phyloP scores from a whole-genome alignment of 176 grass and related monocot species.

The Oryza punctata region DNA sequence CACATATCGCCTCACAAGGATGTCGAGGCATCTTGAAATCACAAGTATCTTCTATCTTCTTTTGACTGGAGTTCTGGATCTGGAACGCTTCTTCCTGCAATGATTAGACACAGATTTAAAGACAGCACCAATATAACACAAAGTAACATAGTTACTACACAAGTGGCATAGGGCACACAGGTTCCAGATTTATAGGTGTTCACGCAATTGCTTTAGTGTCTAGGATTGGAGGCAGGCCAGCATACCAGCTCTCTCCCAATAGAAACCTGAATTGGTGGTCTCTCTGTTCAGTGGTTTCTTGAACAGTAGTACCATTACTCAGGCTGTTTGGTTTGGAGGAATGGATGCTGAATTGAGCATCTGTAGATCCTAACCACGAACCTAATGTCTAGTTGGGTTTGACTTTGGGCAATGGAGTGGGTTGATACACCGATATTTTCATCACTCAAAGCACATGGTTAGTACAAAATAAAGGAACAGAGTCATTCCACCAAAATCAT shows the following conservation, averaged over 20 bases:
- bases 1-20: neutral
- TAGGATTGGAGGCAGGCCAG: neutral
- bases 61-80: slow-evolving; percentile 60
- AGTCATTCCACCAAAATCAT: neutral
- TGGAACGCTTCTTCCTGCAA: slow-evolving; percentile 50
- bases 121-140: neutral
- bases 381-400: neutral
- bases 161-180: neutral
- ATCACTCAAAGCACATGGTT: neutral
- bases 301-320: neutral
- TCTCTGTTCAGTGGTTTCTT: neutral
- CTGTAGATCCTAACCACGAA: neutral
- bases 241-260: neutral
- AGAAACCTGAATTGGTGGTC: neutral
- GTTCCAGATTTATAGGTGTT: slow-evolving; percentile 17
- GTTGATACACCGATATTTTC: neutral
- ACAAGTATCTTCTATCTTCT: slow-evolving; percentile 39
- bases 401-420: neutral
- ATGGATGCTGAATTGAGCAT: neutral
- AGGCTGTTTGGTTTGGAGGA: neutral
- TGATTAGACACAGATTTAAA: slow-evolving; percentile 26
- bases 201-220: neutral
- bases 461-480: neutral
- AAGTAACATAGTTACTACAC: neutral
- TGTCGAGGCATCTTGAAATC: neutral